phyloP scores from a whole-genome alignment of 2,329 filamentous ascomycete species.

The Paecilomyces fulvus region DNA sequence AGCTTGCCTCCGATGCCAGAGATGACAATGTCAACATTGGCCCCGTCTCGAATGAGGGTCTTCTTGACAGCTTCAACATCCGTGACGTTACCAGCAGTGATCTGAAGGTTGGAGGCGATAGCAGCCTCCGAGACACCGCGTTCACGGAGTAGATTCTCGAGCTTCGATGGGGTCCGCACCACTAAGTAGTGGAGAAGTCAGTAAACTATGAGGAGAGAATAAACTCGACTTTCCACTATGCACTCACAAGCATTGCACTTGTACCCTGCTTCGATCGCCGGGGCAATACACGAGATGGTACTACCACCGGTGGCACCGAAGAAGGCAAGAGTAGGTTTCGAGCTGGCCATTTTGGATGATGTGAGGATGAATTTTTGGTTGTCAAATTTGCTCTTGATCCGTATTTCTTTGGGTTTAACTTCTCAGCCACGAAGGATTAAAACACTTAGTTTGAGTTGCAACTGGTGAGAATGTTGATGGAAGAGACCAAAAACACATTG shows the following conservation, averaged over 20 bases:
- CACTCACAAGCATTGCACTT: conserved; percentile 29
- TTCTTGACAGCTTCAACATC: conserved; percentile 33
- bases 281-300: conserved; percentile 35
- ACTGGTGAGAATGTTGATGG: background rate
- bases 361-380: background rate
- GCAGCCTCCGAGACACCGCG: conserved; percentile 29
- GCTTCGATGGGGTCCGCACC: conserved; percentile 42
- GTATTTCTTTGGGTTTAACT: background rate
- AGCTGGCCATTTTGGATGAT: background rate
- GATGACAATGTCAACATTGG: conserved; percentile 35
- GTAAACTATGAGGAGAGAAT: background rate
- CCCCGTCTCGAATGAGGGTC: conserved; percentile 18
- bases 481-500: background rate
- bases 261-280: conserved; percentile 37
- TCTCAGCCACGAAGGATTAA: background rate
- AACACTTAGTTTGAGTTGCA: background rate
- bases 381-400: background rate
- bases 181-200: conserved; percentile 19
- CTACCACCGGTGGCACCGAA: conserved; percentile 46
- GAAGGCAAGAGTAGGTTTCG: conserved; percentile 36
- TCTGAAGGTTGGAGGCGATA: conserved; percentile 35
- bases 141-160: conserved; percentile 33
- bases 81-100: conserved; percentile 40
- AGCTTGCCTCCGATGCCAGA: conserved; percentile 39
- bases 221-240: background rate